These are phyloP conservation scores for Botrytis porri DNA, from an alignment of 2,329 filamentous ascomycete genomes.

Conservation along the genomic window DNA sequence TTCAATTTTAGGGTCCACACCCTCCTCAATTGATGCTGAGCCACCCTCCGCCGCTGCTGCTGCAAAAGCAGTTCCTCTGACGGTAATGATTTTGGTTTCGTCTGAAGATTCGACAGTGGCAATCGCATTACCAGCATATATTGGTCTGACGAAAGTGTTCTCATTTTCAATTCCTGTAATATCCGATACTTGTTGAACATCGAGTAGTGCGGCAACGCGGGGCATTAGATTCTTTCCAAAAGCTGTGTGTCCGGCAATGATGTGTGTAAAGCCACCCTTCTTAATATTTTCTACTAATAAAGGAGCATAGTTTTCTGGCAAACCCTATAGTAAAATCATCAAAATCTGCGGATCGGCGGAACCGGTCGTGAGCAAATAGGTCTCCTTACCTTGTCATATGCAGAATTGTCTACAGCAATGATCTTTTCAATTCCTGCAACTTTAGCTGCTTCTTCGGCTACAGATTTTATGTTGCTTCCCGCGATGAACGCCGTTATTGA, in stretches of 20 bases:
- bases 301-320: conserved; percentile 92
- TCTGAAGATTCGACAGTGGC: conserved; percentile 91
- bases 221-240: conserved; percentile 96
- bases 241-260: conserved; percentile 86
- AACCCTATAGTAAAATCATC: conserved; percentile 53
- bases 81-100: conserved; percentile 81
- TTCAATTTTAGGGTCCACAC: conserved; percentile 76
- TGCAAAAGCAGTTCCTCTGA: conserved; percentile 89
- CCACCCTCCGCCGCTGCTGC: conserved; percentile 68
- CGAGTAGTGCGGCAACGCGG: conserved; percentile 84
- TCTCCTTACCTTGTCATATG: conserved; percentile 77
- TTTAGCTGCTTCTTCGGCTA: conserved; percentile 82
- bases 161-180: conserved; percentile 83
- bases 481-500: conserved; percentile 84
- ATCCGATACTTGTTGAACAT: conserved; percentile 91
- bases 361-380: neutral
- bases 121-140: conserved; percentile 97
- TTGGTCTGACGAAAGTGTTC: conserved; percentile 92
- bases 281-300: conserved; percentile 95
- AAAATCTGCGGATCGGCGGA: neutral
- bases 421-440: conserved; percentile 90
- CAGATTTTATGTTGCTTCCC: conserved; percentile 70
- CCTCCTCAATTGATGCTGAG: conserved; percentile 74
- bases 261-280: conserved; percentile 88
- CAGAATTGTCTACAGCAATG: conserved; percentile 79